phyloP scores from a whole-genome alignment of 805 yeast species.

The Ogataea ramenticola region DNA sequence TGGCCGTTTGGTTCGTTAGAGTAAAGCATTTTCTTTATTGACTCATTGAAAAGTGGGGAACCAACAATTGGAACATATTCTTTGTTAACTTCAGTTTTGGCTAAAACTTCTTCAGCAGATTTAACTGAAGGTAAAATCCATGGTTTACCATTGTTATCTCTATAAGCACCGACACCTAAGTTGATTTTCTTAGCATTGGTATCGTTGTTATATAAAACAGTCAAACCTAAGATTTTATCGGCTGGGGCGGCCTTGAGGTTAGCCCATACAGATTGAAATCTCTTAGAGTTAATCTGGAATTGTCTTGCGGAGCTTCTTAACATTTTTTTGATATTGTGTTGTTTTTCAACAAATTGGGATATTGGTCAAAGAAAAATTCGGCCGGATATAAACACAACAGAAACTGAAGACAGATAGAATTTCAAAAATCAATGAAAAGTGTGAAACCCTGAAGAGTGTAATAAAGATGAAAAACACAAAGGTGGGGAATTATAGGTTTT shows the following conservation, averaged over 20 bases:
- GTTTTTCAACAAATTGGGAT: no score
- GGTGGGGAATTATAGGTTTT: no score
- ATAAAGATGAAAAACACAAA: no score
- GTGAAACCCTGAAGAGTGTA: no score
- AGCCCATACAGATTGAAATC: conserved; percentile 24
- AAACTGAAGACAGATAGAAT: background rate
- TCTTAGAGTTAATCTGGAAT: conserved; percentile 1
- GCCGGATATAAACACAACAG: no score
- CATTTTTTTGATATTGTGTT: no score
- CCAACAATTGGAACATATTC: conserved; percentile 89
- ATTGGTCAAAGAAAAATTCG: no score
- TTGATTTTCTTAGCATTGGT: conserved; percentile 45
- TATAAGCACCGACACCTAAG: conserved; percentile 88
- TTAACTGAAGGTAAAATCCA: conserved; percentile 79
- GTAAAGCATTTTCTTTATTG: conserved; percentile 67
- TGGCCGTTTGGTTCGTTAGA: conserved; percentile 55
- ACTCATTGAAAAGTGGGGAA: conserved; percentile 53
- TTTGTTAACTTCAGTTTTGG: conserved; percentile 51
- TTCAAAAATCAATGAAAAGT: background rate
- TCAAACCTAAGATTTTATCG: conserved; percentile 78
- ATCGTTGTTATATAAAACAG: conserved; percentile 69
- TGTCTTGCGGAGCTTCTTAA: background rate
- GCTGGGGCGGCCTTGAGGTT: conserved; percentile 52
- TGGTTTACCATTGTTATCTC: conserved; percentile 85
- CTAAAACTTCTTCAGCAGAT: conserved; percentile 52